phyloP scores from a whole-genome alignment of 352 stramenopile species.

The Globisporangium okanoganense region DNA sequence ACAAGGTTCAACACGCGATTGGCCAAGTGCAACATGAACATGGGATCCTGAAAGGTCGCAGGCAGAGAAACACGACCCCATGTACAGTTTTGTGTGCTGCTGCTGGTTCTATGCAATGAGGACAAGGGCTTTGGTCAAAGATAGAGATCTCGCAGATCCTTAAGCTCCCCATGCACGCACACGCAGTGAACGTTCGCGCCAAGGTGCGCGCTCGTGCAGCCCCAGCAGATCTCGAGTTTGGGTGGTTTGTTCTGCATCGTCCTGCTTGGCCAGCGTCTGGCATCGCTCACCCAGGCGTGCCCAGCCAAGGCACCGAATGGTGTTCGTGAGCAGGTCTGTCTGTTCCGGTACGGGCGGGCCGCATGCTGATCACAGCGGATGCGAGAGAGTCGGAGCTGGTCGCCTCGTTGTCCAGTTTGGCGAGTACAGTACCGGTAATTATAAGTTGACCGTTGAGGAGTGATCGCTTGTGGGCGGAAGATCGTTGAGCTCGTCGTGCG shows the following conservation, averaged over 20 bases:
- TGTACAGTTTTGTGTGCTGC: neutral
- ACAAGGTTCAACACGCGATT: neutral
- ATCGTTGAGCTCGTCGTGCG: conserved; percentile 7
- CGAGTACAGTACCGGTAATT: no score
- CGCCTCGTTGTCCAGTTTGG: neutral
- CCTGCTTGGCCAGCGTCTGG: no score
- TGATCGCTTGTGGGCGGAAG: neutral
- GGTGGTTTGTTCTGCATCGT: no score
- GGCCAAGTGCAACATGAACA: neutral
- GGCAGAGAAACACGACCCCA: neutral
- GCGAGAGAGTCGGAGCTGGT: neutral
- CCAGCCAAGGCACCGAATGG: no score
- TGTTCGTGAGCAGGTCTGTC: no score
- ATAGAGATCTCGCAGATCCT: neutral
- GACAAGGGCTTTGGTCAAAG: neutral
- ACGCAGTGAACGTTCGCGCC: neutral
- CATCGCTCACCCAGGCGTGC: no score
- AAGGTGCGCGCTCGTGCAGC: neutral
- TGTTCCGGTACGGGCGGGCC: no score
- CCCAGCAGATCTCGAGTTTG: neutral
- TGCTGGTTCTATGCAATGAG: neutral
- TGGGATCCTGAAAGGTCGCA: neutral
- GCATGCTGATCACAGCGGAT: neutral
- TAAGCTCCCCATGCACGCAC: neutral
- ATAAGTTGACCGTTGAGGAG: no score